phyloP scores from a whole-genome alignment of 208 protist species.

The Crithidia sp. region DNA sequence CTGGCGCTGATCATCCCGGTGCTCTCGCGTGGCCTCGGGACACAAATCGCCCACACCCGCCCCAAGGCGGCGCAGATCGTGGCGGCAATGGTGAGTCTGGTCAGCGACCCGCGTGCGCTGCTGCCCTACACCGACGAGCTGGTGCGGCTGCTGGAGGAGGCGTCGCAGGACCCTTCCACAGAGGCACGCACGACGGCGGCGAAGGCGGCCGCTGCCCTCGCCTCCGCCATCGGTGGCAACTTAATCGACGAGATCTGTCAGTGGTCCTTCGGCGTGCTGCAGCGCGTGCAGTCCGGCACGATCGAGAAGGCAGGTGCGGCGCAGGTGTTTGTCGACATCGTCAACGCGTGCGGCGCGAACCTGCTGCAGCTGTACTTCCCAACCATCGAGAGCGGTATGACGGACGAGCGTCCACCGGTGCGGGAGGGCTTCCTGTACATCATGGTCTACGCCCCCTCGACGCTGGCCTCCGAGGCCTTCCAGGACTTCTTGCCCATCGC shows the following conservation, averaged over 20 bases:
- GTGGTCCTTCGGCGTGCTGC: constrained; percentile 85
- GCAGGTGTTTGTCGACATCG: constrained; percentile 91
- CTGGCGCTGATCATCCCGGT: constrained; percentile 94
- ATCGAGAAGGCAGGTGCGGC: constrained; percentile 93
- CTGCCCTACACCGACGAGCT: constrained; percentile 88
- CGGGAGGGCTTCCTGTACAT: constrained; percentile 93
- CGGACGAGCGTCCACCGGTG: constrained; percentile 81
- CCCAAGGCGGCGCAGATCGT: constrained; percentile 94
- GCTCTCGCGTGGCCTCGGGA: constrained; percentile 79
- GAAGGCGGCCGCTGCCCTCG: constrained; percentile 84
- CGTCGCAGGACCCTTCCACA: constrained; percentile 83
- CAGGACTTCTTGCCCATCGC: constrained; percentile 80
- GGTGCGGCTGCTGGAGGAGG: constrained; percentile 83
- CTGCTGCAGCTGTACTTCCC: constrained; percentile 72
- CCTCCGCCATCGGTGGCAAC: constrained; percentile 67
- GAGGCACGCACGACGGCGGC: constrained; percentile 88
- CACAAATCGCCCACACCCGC: constrained; percentile 71
- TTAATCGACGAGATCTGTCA: constrained; percentile 73
- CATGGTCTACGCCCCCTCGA: constrained; percentile 91
- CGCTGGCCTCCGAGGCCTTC: constrained; percentile 68
- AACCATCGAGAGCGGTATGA: constrained; percentile 76
- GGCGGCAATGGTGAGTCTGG: constrained; percentile 87
- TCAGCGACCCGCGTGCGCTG: constrained; percentile 83
- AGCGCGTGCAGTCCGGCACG: constrained; percentile 62
- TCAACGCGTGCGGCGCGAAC: constrained; percentile 65